Conservation (phyloP, 23 red algal species). For the Gracilaria domingensis region DNA sequence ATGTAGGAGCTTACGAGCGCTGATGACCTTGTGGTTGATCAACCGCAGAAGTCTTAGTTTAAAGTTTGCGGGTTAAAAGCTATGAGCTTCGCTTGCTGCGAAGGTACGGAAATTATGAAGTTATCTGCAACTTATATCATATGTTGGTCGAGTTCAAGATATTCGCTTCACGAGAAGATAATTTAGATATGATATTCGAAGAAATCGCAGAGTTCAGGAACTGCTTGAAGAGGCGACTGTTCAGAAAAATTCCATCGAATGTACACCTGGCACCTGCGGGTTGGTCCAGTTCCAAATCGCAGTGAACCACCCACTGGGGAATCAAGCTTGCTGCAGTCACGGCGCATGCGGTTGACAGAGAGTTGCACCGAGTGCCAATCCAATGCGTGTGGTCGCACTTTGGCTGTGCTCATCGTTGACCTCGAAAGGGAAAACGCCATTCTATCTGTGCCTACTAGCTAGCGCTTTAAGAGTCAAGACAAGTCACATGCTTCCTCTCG, state of each 20-base stretch:
- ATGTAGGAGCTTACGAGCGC: too few species aligned
- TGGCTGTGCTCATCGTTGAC: neutral
- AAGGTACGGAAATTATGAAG: too few species aligned
- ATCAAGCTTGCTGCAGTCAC: neutral
- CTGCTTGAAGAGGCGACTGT: neutral
- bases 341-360: conserved; percentile 21
- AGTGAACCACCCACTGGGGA: neutral
- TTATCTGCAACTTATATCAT: too few species aligned
- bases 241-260: neutral
- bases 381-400: neutral
- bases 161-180: too few species aligned
- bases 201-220: too few species aligned
- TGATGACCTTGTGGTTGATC: too few species aligned
- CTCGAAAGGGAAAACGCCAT: neutral
- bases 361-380: neutral
- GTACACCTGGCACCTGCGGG: neutral
- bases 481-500: too few species aligned
- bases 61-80: too few species aligned
- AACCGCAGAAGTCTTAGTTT: too few species aligned
- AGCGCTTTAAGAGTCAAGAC: neutral
- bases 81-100: too few species aligned
- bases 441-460: neutral
- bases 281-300: neutral
- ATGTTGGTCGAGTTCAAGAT: too few species aligned
- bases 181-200: too few species aligned